Percentiles rank a stretch among this genome's conserved stretches.
phyloP scores from a whole-genome alignment of 164 flowering plant species.

The Stephania japonica region DNA sequence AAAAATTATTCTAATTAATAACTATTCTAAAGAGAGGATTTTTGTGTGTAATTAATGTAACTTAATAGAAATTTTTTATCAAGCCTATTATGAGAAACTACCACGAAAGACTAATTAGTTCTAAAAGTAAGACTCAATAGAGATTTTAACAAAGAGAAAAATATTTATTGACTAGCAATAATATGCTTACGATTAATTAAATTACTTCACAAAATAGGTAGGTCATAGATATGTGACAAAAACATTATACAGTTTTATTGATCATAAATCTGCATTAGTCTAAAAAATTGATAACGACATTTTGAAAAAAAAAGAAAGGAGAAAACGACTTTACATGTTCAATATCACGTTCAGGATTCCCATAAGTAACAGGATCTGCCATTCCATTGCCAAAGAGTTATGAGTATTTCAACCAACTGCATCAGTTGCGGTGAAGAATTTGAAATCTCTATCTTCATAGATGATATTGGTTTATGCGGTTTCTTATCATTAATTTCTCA shows the following conservation, averaged over 20 bases:
- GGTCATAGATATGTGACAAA: too few relatives aligned
- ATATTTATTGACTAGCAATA: neutral
- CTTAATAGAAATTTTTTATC: too few relatives aligned
- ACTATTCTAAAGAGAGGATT: too few relatives aligned
- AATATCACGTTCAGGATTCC: slow-evolving; percentile 58
- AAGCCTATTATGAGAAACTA: neutral
- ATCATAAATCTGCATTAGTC: too few relatives aligned
- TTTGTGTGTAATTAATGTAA: too few relatives aligned
- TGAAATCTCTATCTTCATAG: slow-evolving; percentile 56
- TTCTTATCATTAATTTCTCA: slow-evolving; percentile 37
- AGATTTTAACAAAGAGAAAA: neutral
- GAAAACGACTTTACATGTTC: slow-evolving; percentile 44
- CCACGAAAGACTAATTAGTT: neutral
- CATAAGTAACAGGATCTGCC: slow-evolving; percentile 78
- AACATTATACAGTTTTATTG: too few relatives aligned
- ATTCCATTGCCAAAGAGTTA: slow-evolving; percentile 55
- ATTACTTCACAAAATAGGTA: too few relatives aligned
- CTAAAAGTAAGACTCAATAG: neutral
- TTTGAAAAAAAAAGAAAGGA: neutral
- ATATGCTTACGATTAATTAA: too few relatives aligned
- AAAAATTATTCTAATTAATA: too few relatives aligned
- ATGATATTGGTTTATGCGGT: slow-evolving; percentile 27
- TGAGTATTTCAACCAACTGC: slow-evolving; percentile 26
- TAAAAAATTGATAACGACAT: neutral
- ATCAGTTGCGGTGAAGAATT: slow-evolving; percentile 37